Percentiles rank a stretch among this genome's conserved stretches.
phyloP scores from a whole-genome alignment of 2,329 filamentous ascomycete species.

The Phialophora verrucosa region DNA sequence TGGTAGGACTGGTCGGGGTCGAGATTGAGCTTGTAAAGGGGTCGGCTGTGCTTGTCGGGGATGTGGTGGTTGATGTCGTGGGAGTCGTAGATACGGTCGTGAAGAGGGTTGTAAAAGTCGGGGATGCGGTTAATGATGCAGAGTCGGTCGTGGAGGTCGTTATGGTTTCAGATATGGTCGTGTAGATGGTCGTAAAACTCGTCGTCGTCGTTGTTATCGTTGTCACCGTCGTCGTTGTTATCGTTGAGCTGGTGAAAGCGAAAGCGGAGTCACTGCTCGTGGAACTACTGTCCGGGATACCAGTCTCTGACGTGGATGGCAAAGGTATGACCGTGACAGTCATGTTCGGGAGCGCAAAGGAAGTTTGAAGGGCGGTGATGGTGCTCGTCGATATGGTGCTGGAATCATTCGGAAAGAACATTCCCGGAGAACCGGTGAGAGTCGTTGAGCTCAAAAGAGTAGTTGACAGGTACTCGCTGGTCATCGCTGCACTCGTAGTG shows the following conservation, averaged over 20 bases:
- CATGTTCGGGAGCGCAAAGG: background rate
- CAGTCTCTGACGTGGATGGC: background rate
- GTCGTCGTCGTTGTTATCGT: constrained; percentile 21
- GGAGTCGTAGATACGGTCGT: background rate
- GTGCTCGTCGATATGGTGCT: background rate
- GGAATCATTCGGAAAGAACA: constrained; percentile 4
- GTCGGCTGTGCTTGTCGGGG: background rate
- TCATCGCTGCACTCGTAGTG: background rate
- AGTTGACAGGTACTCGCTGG: background rate
- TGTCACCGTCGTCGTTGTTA: constrained; percentile 18
- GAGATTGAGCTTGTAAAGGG: background rate
- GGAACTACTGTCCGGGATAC: background rate
- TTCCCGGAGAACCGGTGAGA: background rate
- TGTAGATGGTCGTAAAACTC: constrained; percentile 15
- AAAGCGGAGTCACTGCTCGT: background rate
- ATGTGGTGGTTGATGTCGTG: constrained; percentile 13
- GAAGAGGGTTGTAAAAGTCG: constrained; percentile 5
- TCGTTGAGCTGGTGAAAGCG: constrained; percentile 4
- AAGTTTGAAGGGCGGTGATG: background rate
- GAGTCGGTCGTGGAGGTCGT: constrained; percentile 1
- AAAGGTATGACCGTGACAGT: background rate
- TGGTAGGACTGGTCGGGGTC: background rate
- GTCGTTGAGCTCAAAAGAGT: constrained; percentile 6
- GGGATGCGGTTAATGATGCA: constrained; percentile 3
- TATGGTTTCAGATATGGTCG: background rate